phyloP scores from a whole-genome alignment of 192 early-diverging fungal species.

The Backusella tuberculispora region DNA sequence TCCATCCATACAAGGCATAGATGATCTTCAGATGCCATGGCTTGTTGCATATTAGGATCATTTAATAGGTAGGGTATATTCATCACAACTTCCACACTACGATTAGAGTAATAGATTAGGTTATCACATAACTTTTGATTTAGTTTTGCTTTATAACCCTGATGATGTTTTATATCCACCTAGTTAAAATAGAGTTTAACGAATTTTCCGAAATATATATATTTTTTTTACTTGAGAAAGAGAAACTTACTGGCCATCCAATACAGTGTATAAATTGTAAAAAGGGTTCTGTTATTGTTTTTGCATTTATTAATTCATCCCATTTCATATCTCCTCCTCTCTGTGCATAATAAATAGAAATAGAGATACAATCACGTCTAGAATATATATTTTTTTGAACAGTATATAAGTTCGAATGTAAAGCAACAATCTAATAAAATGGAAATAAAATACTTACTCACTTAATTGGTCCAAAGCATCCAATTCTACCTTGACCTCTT shows the following conservation, averaged over 20 bases:
- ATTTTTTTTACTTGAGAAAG: no score
- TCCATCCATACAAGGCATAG: conserved; percentile 77
- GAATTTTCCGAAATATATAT: no score
- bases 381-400: background rate
- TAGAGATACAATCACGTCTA: background rate
- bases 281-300: background rate
- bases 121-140: conserved; percentile 54
- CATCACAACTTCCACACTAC: conserved; percentile 68
- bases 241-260: background rate
- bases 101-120: conserved; percentile 70
- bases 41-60: conserved; percentile 39
- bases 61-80: conserved; percentile 67
- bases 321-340: background rate
- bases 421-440: background rate
- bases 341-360: background rate
- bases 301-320: background rate
- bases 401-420: background rate
- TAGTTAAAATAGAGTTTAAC: no score
- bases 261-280: background rate
- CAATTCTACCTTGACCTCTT: conserved; percentile 64
- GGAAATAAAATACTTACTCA: conserved; percentile 53
- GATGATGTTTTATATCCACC: conserved; percentile 61
- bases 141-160: conserved; percentile 66
- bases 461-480: conserved; percentile 59
- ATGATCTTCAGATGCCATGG: conserved; percentile 57